phyloP scores from a whole-genome alignment of 2,329 filamentous ascomycete species.

The Cladophialophora yegresii region DNA sequence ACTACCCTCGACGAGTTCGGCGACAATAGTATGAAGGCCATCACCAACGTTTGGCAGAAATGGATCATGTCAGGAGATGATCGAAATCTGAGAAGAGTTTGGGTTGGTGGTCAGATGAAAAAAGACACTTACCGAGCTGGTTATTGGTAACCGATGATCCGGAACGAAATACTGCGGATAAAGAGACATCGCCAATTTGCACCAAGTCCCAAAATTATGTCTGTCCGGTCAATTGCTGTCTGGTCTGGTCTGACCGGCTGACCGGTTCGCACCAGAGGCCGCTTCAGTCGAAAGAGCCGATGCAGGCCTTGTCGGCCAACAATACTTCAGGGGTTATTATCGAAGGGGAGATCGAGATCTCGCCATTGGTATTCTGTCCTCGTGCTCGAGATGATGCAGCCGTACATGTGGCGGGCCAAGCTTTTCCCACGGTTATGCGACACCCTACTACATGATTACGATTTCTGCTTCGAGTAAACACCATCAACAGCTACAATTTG shows the following conservation, averaged over 20 bases:
- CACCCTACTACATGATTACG: not conserved
- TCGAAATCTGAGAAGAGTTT: constrained; percentile 60
- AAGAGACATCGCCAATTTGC: not conserved
- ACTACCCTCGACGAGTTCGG: constrained; percentile 43
- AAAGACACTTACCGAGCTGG: not conserved
- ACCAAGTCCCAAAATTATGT: not conserved
- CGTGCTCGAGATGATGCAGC: not conserved
- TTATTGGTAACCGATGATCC: not conserved
- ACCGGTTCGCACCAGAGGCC: not conserved
- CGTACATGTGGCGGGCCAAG: not conserved
- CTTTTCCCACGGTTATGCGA: not conserved
- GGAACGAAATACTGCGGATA: not conserved
- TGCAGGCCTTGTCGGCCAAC: not conserved
- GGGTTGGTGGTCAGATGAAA: constrained; percentile 49
- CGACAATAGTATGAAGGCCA: not conserved
- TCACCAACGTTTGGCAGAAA: constrained; percentile 59
- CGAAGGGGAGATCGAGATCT: not conserved
- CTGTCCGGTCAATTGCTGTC: not conserved
- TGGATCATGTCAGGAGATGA: constrained; percentile 68
- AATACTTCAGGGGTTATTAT: not conserved
- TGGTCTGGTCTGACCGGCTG: not conserved
- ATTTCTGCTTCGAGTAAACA: not conserved
- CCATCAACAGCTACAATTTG: not conserved
- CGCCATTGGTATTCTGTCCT: not conserved
- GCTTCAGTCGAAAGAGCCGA: not conserved